Base-by-base conservation (phyloP, 2,329 filamentous ascomycete species). In the Grosmannia huntii region DNA sequence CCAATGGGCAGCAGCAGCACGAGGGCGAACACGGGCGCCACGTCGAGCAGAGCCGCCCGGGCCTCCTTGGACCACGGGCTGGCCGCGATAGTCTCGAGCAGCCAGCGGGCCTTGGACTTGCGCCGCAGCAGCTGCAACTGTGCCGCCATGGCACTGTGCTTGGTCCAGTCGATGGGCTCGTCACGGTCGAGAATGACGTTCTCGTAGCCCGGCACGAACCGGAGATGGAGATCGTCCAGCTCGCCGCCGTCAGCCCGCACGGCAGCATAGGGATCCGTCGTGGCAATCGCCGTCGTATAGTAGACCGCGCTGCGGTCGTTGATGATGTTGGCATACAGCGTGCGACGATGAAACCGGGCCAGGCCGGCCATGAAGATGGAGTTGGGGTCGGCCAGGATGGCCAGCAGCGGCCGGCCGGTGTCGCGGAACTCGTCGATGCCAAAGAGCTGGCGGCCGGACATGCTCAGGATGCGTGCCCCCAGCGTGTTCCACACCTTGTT, bases 281-380 rank as follows among this genome's bases (percentile, higher is more conserved):
- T 84, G 27, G 85, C 79, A 52, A 96, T 89, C 23, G 77, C 78
- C 0, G 90, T 89, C 0, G 92, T 96, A 69, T 92, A 96, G 71
- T 88, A 89, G 0, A 86, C 82, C 5, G 89, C 89, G 51, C 82
- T 89, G 57, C 84, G 78, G 72, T 97, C 92, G 70, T 96, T 96
- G 67, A 87, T 75, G 53, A 95, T 84, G 68, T 97, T 97, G 49
- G 86, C 79, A 69, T 97, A 97, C 1, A 95, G 74, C 4, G 83
- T 87, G 60, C 84, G 85, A 57, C 87, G 79, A 68, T 84, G 82
- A 73, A 97, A 97, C 64, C 76, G 80, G 61, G 81, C 79, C 52
- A 97, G 76, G 0, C 85, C 91, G 36, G 82, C 81, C 65, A 95
- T 86, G 72, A 97, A 97, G 64, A 96, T 87, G 61, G 87, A 91